phyloP scores from a whole-genome alignment of 1,284 basidiomycete genomes.

The Tilletia walkeri region DNA sequence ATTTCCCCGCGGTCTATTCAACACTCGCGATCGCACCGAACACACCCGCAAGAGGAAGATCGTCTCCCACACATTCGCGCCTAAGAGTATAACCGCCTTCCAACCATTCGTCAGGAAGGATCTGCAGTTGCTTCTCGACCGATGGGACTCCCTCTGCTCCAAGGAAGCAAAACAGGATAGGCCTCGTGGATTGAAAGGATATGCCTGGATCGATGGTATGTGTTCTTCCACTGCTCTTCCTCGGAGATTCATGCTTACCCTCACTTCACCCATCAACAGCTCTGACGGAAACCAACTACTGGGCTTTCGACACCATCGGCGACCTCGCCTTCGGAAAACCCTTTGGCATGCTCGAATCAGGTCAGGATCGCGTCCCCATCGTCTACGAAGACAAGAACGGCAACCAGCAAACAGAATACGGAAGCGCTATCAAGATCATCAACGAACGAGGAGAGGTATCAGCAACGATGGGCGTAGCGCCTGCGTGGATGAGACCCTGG shows the following conservation, averaged over 20 bases:
- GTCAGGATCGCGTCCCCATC: slow-evolving; percentile 68
- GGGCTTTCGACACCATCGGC: slow-evolving; percentile 66
- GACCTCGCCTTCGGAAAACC: slow-evolving; percentile 59
- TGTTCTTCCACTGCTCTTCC: background rate
- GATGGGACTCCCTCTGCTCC: slow-evolving; percentile 46
- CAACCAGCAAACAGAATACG: slow-evolving; percentile 59
- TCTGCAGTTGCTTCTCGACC: slow-evolving; percentile 42
- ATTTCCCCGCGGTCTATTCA: slow-evolving; percentile 66
- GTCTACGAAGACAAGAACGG: slow-evolving; percentile 60
- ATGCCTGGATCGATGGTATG: slow-evolving; percentile 59
- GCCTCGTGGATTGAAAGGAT: slow-evolving; percentile 40
- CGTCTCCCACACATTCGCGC: slow-evolving; percentile 78
- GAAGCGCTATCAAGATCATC: slow-evolving; percentile 80
- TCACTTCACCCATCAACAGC: background rate
- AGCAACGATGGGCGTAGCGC: slow-evolving; percentile 77
- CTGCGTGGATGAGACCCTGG: slow-evolving; percentile 60
- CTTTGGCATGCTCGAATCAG: slow-evolving; percentile 82
- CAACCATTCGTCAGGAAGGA: slow-evolving; percentile 49
- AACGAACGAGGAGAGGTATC: slow-evolving; percentile 86
- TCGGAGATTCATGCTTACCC: no score
- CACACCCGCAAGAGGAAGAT: slow-evolving; percentile 87
- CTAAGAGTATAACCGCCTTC: slow-evolving; percentile 41
- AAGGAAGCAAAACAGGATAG: slow-evolving; percentile 34
- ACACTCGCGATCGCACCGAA: slow-evolving; percentile 75
- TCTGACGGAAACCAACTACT: slow-evolving; percentile 66